Base-by-base conservation (phyloP, 208 protist species). In the Tetramitus jugosus region DNA sequence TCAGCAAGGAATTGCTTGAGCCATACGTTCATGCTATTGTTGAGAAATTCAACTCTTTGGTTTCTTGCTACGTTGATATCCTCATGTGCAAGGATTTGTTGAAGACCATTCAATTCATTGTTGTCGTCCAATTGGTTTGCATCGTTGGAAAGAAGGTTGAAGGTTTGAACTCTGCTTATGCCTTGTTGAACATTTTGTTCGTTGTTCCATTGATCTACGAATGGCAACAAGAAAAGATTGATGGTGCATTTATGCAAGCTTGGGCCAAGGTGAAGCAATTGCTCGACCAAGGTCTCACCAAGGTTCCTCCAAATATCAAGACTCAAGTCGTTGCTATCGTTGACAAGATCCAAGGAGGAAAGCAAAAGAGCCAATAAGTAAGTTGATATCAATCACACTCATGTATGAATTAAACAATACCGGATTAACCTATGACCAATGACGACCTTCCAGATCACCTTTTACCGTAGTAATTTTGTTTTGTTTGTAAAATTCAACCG, bases 161-260 rank as follows among this genome's bases (percentile, higher is more conserved):
- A 26, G 67, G 67, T 23, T 3, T 20, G 0, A 74, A 39, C 39
- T 53, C 53, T 31, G 46, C 53, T 6, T 74, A 53, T 53, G 3
- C 53, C 17, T 20, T 43, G 14, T 53, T 45, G 3, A 35, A 53
- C 39, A 10, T 53, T 43, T 3, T 35, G 6, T 74, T 74, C 26
- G 39, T 23, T 23, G 4, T 53, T 37, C 67, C 67, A 74, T 33
- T 53, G 20, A 35, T 74, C 37, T 74, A 74, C 37, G 40, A 74
- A 52, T 53, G 39, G 67, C 46, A 74, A 52, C 67, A 74, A 74
- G 13, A 33, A 31, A 42, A 74, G 37, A 53, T 74, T 74, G 67
- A 74, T 37, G 1, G 10, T 53, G 23, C 37, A 17, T 14, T 74
- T 0, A n/a, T 13, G 1, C 33, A 40, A 23, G 42, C 3, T 17